phyloP scores from a whole-genome alignment of 2,329 filamentous ascomycete species.

The Fusarium sp. region DNA sequence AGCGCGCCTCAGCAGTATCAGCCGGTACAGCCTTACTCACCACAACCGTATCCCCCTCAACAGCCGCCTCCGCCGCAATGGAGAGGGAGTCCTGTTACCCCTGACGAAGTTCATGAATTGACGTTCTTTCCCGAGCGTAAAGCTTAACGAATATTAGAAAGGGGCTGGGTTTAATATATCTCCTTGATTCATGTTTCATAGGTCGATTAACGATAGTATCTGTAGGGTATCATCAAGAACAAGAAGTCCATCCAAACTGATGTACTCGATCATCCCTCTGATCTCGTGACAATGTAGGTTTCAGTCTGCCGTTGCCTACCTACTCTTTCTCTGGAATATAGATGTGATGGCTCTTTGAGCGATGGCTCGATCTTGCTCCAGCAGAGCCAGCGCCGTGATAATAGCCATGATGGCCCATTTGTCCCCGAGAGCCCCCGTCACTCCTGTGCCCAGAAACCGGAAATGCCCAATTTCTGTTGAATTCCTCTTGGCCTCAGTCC shows the following conservation, averaged over 20 bases:
- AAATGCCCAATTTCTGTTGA: slow-evolving; percentile 37
- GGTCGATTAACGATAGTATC: slow-evolving; percentile 3
- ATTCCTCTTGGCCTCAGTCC: slow-evolving; percentile 23
- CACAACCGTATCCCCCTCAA: slow-evolving; percentile 1
- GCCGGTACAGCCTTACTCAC: background rate
- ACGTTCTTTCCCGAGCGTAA: slow-evolving; percentile 5
- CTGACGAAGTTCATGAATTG: slow-evolving; percentile 3
- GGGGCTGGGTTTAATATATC: background rate
- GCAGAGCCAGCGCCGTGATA: slow-evolving; percentile 32
- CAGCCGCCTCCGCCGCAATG: background rate
- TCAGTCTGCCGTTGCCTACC: background rate
- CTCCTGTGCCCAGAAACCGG: slow-evolving; percentile 37
- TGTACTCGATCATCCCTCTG: background rate
- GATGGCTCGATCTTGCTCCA: slow-evolving; percentile 13
- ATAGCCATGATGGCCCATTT: slow-evolving; percentile 44
- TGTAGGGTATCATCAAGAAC: slow-evolving; percentile 6
- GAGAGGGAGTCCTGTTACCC: slow-evolving; percentile 4
- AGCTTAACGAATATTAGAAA: background rate
- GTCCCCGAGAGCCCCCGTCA: slow-evolving; percentile 39
- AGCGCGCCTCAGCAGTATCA: background rate
- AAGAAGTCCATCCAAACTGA: background rate
- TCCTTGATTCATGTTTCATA: background rate
- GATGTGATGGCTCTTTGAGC: background rate
- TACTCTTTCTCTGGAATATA: background rate
- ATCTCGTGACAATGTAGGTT: background rate